These are phyloP conservation scores for Colletotrichum nymphaeae DNA, from an alignment of 2,329 filamentous ascomycete species.

Conservation along the genomic window DNA sequence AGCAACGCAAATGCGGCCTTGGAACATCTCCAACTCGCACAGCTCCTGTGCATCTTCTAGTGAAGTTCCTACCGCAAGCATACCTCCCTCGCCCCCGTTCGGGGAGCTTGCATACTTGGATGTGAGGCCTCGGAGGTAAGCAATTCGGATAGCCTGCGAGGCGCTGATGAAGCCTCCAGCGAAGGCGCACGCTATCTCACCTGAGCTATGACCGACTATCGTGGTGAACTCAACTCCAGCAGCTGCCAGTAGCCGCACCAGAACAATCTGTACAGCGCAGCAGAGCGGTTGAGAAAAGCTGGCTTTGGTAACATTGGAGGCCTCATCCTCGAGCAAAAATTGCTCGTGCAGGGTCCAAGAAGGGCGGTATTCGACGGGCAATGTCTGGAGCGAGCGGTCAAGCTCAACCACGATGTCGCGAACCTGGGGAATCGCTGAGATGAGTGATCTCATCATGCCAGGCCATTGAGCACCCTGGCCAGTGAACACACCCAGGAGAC, in stretches of 20 bases:
- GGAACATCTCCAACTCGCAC: conserved; percentile 22
- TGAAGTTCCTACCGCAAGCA: conserved; percentile 40
- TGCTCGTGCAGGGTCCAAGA: conserved; percentile 42
- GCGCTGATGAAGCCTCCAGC: conserved; percentile 53
- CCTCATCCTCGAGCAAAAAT: conserved; percentile 33
- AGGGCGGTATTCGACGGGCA: conserved; percentile 39
- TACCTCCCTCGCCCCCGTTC: conserved; percentile 34
- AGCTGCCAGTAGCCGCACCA: conserved; percentile 41
- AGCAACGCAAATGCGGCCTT: conserved; percentile 39
- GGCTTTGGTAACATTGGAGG: conserved; percentile 39
- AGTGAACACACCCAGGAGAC: conserved; percentile 42
- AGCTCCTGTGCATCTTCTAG: conserved; percentile 30
- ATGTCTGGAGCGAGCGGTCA: conserved; percentile 35
- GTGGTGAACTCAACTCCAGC: conserved; percentile 47
- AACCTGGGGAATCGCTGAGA: conserved; percentile 20
- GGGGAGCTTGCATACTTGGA: conserved; percentile 9
- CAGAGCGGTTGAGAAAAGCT: conserved; percentile 30
- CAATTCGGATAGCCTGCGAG: conserved; percentile 40
- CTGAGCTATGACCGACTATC: conserved; percentile 60
- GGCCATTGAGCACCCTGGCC: conserved; percentile 48
- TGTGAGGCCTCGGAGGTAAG: conserved; percentile 37
- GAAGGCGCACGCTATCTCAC: conserved; percentile 63
- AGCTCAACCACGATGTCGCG: conserved; percentile 38
- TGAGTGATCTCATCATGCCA: conserved; percentile 36
- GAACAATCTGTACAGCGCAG: conserved; percentile 37